Evolutionary conservation across 1,284 basidiomycete species (phyloP), one percentile per base, ranked within the genome.

Genomic region (Peniophora sp.): DNA sequence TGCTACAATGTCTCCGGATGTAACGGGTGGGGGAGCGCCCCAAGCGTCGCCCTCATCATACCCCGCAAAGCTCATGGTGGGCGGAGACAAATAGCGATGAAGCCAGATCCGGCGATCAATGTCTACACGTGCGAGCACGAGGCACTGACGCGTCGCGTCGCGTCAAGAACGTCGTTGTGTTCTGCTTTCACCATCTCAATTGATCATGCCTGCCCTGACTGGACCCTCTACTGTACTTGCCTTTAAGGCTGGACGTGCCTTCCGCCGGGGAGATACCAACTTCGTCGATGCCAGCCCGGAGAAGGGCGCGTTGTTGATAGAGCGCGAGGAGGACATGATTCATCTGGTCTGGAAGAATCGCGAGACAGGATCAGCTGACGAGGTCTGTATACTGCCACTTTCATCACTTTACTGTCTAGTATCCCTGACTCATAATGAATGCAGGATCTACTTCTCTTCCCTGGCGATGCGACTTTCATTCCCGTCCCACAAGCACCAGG

Each of bases 311-410:
- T 72, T 91, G 55, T 64, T 81, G 14, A 68, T 91, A 47, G 71
- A 76, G 36, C 80, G 76, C 37, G 88, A 90, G 1, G 88, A 91
- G 57, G 85, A 79, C 3, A 69, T 89, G 42, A 61, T 90, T 55
- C 88, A 85, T 62, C 87, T 90, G 57, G 71, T 78, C 47, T 90
- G 88, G 88, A 85, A 80, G 68, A 81, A 87, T 61, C 71, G 87
- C 58, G 68, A 69, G 18, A 83, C 79, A 2, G 73, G 76, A 46
- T 66, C 67, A 10, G 64, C 75, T 6, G 80, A 83, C 57, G 86
- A 89, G 71, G 85, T 81, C 43, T 27, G 71, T 52, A 32, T n/a
- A 8, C 15, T 57, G 41, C 34, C 34, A 10, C n/a, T 5, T 41
- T 17, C n/a, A 5, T 20, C n/a, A 41, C 5, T 5, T 17, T 41